Percentiles rank a stretch among this genome's conserved stretches.
Evolutionary conservation across 129 eudicot genomes (phyloP).

Genomic region (Cynara cardunculus): DNA sequence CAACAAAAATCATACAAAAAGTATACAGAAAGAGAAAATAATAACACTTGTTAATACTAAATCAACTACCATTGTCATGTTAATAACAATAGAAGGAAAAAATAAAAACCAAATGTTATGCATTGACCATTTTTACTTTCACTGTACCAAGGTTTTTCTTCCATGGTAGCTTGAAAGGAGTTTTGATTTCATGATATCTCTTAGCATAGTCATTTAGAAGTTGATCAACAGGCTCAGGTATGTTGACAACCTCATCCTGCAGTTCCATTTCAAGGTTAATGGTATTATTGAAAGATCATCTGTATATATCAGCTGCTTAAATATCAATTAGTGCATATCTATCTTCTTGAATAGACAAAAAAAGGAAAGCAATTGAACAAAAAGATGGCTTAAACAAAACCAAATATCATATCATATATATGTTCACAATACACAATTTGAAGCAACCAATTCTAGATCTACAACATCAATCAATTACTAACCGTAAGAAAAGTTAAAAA

Average conservation of each 20-base stretch:
- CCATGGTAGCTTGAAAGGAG: conserved; percentile 92
- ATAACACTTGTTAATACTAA: not conserved
- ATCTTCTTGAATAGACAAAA: not conserved
- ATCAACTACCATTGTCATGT: no score
- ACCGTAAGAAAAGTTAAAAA: not conserved
- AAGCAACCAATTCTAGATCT: not conserved
- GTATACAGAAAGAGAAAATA: not conserved
- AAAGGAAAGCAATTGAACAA: not conserved
- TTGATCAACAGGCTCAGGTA: conserved; percentile 72
- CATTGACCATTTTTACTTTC: conserved; percentile 33
- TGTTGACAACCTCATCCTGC: conserved; percentile 79
- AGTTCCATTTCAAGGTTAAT: conserved; percentile 14
- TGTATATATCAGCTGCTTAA: no score
- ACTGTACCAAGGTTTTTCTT: conserved; percentile 97
- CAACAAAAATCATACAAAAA: not conserved
- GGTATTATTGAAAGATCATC: not conserved
- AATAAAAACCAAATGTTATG: no score
- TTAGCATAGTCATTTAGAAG: conserved; percentile 79
- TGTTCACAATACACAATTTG: not conserved
- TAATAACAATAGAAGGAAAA: no score
- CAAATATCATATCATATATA: not conserved
- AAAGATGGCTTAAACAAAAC: not conserved
- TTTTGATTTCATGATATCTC: conserved; percentile 81
- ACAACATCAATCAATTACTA: not conserved
- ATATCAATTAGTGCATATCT: no score